Evolutionary conservation across 768 basidiomycete genomes (phyloP), one percentile per base, ranked within the genome.

Genomic region (Termitomyces sp.): DNA sequence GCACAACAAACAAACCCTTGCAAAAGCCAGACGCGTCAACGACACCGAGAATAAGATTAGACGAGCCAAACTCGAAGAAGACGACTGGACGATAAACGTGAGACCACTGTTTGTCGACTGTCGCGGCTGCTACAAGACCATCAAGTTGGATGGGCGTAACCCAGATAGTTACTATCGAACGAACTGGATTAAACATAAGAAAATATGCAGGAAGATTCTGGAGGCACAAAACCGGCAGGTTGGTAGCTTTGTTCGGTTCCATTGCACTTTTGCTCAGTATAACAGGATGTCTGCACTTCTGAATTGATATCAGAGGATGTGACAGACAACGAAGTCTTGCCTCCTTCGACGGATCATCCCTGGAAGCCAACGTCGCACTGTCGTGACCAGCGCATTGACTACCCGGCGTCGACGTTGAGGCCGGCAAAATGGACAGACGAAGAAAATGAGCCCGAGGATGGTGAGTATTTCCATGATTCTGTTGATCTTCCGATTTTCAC

Each of bases 111-210:
- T 63, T 29, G 69, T 70, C 12, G 59, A 62, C 31, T 70, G 69
- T 38, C 57, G 58, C 4, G 69, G 57, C 5, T 70, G 69, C 49
- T 38, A 38, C 7, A 61, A 61, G 43, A 63, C 56, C 1, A 63
- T 67, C 45, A 64, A 60, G 15, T 62, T 70, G 8, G 69, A 70
- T 34, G 67, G 59, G n/a, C 56, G 68, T 3, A 51, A 45, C 14
- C 54, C 54, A 15, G 55, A 60, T 4, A 59, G 59, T 29, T 70
- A 69, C 58, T 69, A 69, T 42, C 61, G 63, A 40, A 66, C 67
- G 31, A 60, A 66, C 17, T 70, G 69, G 69, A 25, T 52, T 5
- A 70, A 70, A 52, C 69, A 70, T 50, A 63, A 63, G 12, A 56
- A 59, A 12, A 64, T 61, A 53, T 70, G 69, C 38, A 46, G n/a